Base-by-base conservation (phyloP, 2,329 filamentous ascomycete species). In the Mycosphaerella arachidis region DNA sequence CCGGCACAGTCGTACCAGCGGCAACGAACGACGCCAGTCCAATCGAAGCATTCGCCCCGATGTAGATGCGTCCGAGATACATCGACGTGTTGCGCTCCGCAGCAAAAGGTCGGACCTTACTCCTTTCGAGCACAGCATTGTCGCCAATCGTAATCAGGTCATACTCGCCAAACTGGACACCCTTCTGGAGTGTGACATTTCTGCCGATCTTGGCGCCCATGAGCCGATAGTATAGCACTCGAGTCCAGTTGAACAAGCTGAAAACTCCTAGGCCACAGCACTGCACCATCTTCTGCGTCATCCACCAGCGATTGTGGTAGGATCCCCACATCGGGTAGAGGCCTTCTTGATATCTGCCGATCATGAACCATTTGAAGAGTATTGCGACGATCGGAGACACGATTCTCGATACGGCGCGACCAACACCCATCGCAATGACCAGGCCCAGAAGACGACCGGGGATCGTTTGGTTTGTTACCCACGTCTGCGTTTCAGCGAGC, bases 301-400 rank as follows among this genome's bases (percentile, higher is more conserved):
- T 64, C 83, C 83, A 85, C 83, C 83, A 85, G 8, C 81, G 75
- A 0, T 81, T 84, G 67, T 85, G 82, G 65, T 84, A 85, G 1
- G 68, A 62, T 1, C 81, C 82, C 83, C 83, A 85, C 82, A 85
- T 85, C 1, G 83, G 82, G 64, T 81, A 84, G 2, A 83, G 68
- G 0, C 83, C 83, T 66, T 82, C 77, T 37, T 73, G 74, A 67
- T 83, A 80, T 1, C 77, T 76, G 10, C 83, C 83, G 46, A 85
- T 80, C 55, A 85, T 73, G 6, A 80, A 48, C 83, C 82, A 85
- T 67, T 85, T 85, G 53, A 77, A 73, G 2, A 72, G 45, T 27
- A 85, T 82, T n/a, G 77, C 81, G 24, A 79, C 43, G 29, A 79
- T 68, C 0, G 82, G 82, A 6, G 75, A 70, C 6, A 79, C 60